A percentile compares a stretch with the other conserved stretches of the same genome.
Evolutionary conservation across 148 eudicot genomes (phyloP).

Genomic region (Pharnaceum exiguum): DNA sequence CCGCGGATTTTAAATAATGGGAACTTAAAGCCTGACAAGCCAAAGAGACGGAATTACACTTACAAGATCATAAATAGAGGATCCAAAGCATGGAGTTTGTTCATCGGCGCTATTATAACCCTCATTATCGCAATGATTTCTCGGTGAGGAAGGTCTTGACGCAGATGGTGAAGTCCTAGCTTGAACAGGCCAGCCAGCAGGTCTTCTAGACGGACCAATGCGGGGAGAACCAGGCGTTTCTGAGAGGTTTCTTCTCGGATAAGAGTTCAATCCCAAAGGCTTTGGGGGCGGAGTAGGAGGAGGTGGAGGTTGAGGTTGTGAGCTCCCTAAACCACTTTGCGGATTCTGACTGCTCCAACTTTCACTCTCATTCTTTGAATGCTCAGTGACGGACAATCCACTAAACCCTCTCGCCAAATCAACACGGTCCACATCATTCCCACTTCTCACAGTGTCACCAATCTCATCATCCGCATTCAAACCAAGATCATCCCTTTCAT

Average conservation of each 20-base stretch:
- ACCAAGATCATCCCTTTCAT: constrained; percentile 27
- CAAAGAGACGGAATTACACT: constrained; percentile 27
- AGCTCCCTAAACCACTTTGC: constrained; percentile 28
- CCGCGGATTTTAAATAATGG: no score
- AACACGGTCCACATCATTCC: constrained; percentile 27
- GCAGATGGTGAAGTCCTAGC: constrained; percentile 75
- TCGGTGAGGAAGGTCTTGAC: constrained; percentile 89
- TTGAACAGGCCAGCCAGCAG: constrained; percentile 58
- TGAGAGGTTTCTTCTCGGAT: constrained; percentile 37
- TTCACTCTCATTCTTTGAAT: constrained; percentile 27
- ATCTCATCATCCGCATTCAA: constrained; percentile 28
- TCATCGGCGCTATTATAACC: constrained; percentile 99
- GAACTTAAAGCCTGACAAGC: not conserved
- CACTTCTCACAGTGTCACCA: constrained; percentile 30
- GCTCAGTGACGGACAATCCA: constrained; percentile 32
- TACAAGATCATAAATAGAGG: constrained; percentile 72
- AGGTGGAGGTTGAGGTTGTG: constrained; percentile 88
- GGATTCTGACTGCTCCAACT: constrained; percentile 23
- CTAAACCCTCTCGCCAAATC: constrained; percentile 32
- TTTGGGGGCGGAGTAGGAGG: constrained; percentile 94
- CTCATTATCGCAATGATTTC: constrained; percentile 80
- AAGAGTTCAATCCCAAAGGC: constrained; percentile 46
- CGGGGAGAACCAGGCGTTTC: constrained; percentile 50
- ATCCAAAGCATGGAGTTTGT: constrained; percentile 62
- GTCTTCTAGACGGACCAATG: constrained; percentile 73